phyloP scores from a whole-genome alignment of 176 grass and related monocot genomes.

The Neostapfia colusana region DNA sequence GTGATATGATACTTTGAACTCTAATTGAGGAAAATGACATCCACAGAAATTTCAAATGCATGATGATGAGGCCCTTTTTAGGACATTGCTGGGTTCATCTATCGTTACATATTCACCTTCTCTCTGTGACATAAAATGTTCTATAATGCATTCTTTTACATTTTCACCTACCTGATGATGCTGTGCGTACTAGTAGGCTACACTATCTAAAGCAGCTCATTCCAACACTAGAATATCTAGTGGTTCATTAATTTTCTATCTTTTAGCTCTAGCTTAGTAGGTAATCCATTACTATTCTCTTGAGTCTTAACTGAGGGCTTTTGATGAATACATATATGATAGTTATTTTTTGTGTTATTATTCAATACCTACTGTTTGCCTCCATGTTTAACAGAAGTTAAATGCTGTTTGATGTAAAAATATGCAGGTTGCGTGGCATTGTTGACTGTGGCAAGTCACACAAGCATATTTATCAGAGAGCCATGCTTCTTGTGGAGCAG shows the following conservation, averaged over 20 bases:
- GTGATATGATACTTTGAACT: constrained; percentile 15
- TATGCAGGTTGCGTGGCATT: constrained; percentile 75
- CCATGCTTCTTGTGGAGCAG: constrained; percentile 91
- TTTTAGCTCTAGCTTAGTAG: constrained; percentile 19
- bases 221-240: neutral
- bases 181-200: neutral
- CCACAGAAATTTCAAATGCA: constrained; percentile 8
- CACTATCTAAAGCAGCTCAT: neutral
- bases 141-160: neutral
- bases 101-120: neutral
- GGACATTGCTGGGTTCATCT: neutral
- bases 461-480: constrained; percentile 70
- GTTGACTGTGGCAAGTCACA: constrained; percentile 82
- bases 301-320: neutral
- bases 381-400: constrained; percentile 24
- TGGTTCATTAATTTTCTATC: neutral
- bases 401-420: constrained; percentile 11
- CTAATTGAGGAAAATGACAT: constrained; percentile 26
- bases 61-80: constrained; percentile 25
- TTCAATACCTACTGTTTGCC: neutral
- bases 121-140: neutral
- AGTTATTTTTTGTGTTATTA: neutral
- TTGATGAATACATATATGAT: constrained; percentile 6
- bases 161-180: neutral
- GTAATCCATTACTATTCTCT: neutral